Conservation (phyloP, 768 basidiomycete species). For the Tylopilus vinaceipallidus region DNA sequence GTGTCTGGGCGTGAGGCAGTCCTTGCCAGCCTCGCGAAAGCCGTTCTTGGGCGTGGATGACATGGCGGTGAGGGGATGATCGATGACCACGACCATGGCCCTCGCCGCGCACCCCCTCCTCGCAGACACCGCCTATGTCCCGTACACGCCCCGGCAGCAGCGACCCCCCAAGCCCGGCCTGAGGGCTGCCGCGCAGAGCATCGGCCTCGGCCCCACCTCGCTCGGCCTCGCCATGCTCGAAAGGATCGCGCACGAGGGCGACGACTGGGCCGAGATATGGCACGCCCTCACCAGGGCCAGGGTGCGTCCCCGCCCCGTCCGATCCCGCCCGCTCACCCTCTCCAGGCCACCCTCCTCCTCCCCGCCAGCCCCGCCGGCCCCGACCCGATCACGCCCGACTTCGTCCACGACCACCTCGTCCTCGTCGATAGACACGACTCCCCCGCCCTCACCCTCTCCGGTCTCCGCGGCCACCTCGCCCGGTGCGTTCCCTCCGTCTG, state of each 20-base stretch:
- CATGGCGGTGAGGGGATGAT: too few species aligned
- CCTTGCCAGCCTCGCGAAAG: constrained; percentile 19
- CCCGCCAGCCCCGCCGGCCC: constrained; percentile 61
- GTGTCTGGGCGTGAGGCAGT: constrained; percentile 27
- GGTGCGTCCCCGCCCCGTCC: constrained; percentile 40
- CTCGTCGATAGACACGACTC: constrained; percentile 63
- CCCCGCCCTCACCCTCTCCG: constrained; percentile 75
- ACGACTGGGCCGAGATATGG: constrained; percentile 75
- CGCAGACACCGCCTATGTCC: constrained; percentile 58
- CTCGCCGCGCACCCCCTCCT: constrained; percentile 66
- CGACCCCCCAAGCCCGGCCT: constrained; percentile 65
- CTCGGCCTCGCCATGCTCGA: constrained; percentile 81
- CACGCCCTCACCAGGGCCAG: constrained; percentile 59
- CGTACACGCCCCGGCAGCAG: constrained; percentile 74
- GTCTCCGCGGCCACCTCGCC: constrained; percentile 68
- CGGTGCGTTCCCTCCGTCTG: constrained; percentile 49
- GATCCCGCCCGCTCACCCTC: background rate
- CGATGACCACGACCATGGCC: too few species aligned
- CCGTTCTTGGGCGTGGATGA: too few species aligned
- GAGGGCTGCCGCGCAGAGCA: constrained; percentile 66
- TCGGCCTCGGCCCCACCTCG: constrained; percentile 62
- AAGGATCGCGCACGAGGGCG: constrained; percentile 53
- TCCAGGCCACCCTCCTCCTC: constrained; percentile 76
- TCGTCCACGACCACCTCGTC: constrained; percentile 81
- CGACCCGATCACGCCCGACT: constrained; percentile 63